phyloP scores from a whole-genome alignment of 306 rosid species.

The Dalbergia cultrata region DNA sequence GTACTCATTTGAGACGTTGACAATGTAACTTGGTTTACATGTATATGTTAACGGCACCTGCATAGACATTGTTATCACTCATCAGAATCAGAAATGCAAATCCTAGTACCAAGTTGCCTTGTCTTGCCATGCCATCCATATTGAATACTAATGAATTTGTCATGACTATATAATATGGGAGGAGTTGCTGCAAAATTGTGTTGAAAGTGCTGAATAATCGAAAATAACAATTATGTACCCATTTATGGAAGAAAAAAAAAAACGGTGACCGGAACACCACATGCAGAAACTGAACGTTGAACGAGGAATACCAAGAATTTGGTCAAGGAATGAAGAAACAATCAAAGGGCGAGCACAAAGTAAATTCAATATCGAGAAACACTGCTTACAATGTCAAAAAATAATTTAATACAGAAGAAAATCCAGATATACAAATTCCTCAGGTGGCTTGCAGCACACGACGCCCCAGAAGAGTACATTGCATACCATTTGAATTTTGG shows the following conservation, averaged over 20 bases:
- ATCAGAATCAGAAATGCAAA: not conserved
- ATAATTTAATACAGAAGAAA: slow-evolving; percentile 5
- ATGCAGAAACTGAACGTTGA: not conserved
- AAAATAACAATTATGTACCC: not conserved
- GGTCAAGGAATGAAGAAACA: not conserved
- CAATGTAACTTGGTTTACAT: not conserved
- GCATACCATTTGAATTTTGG: not conserved
- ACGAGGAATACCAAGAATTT: not conserved
- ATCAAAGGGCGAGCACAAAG: not conserved
- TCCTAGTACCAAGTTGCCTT: too few species aligned
- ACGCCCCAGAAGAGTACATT: slow-evolving; percentile 6
- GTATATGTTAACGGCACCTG: not conserved
- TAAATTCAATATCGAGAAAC: slow-evolving; percentile 12
- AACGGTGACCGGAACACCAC: not conserved
- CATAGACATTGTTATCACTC: not conserved
- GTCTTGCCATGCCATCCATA: too few species aligned
- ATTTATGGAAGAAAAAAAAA: too few species aligned
- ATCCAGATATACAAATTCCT: slow-evolving; percentile 35
- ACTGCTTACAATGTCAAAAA: slow-evolving; percentile 14
- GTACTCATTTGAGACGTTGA: not conserved
- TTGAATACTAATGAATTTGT: too few species aligned
- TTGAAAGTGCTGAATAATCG: not conserved
- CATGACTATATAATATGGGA: too few species aligned
- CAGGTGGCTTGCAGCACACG: slow-evolving; percentile 8
- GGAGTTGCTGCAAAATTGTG: too few species aligned